A percentile compares a stretch with the other conserved stretches of the same genome.
phyloP scores from a whole-genome alignment of 768 basidiomycete species.

The Termitomyces sp. region DNA sequence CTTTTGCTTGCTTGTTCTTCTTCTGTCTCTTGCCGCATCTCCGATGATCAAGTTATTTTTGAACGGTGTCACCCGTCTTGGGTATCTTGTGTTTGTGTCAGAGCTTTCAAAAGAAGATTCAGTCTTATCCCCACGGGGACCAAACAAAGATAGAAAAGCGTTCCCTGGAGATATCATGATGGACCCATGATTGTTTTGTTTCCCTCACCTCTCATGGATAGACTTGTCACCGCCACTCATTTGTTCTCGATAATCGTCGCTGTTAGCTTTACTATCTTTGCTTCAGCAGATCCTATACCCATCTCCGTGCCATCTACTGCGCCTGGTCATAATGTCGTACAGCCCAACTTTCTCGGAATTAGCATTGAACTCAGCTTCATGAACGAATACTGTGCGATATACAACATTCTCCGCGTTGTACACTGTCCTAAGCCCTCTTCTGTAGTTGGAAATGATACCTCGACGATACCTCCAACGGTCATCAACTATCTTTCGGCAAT shows the following conservation, averaged over 20 bases:
- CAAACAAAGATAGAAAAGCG: too few relatives aligned
- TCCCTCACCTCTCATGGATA: background rate
- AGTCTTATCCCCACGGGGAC: too few relatives aligned
- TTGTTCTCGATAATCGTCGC: constrained; percentile 6
- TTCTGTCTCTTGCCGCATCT: too few relatives aligned
- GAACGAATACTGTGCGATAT: constrained; percentile 41
- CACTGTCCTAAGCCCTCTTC: background rate
- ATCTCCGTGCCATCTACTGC: constrained; percentile 28
- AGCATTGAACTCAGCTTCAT: constrained; percentile 61
- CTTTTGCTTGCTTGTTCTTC: too few relatives aligned
- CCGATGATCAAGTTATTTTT: too few relatives aligned
- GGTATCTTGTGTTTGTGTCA: too few relatives aligned
- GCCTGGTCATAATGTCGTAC: constrained; percentile 31
- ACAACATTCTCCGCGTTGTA: background rate
- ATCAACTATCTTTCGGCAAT: constrained; percentile 55
- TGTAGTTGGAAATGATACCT: constrained; percentile 47
- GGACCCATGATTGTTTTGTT: background rate
- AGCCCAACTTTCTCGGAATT: constrained; percentile 57
- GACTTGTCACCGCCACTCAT: constrained; percentile 10
- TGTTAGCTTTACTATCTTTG: constrained; percentile 5
- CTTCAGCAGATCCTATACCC: constrained; percentile 20
- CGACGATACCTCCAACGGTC: constrained; percentile 44
- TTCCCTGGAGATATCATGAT: too few relatives aligned
- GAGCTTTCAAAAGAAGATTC: too few relatives aligned
- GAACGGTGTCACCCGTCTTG: too few relatives aligned